These are phyloP conservation scores for Candida vartiovaarae DNA, from an alignment of 805 yeast genomes.

Conservation along the genomic window DNA sequence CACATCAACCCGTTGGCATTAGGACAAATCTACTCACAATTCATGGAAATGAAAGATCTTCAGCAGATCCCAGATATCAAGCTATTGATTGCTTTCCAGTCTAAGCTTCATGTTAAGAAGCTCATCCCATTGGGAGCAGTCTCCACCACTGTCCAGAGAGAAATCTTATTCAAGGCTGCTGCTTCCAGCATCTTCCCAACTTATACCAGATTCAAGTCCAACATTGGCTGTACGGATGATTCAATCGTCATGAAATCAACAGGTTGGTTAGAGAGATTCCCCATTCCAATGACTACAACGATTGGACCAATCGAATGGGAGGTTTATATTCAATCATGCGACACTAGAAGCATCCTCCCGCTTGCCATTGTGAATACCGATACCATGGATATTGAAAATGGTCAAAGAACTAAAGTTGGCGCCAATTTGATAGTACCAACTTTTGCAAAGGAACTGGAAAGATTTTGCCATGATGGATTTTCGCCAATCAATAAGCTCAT, in stretches of 20 bases:
- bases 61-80: neutral
- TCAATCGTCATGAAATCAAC: neutral
- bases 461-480: constrained; percentile 13
- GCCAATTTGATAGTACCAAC: constrained; percentile 2
- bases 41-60: constrained; percentile 3
- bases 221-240: neutral
- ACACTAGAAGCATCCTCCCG: neutral
- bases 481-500: constrained; percentile 16
- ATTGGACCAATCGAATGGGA: constrained; percentile 16
- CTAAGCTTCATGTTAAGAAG: constrained; percentile 5
- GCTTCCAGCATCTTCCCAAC: neutral
- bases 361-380: constrained; percentile 5
- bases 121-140: constrained; percentile 3
- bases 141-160: neutral
- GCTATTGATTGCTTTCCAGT: constrained; percentile 2
- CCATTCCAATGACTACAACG: neutral
- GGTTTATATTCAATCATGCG: constrained; percentile 13
- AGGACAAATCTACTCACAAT: constrained; percentile 4
- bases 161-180: neutral
- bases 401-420: neutral
- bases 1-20: constrained; percentile 10
- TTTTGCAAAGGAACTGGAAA: constrained; percentile 4
- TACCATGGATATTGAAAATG: neutral
- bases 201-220: neutral
- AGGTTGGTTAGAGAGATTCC: neutral